These are phyloP conservation scores for Umbellularia californica DNA, from an alignment of 164 flowering plant genomes.

Conservation along the genomic window DNA sequence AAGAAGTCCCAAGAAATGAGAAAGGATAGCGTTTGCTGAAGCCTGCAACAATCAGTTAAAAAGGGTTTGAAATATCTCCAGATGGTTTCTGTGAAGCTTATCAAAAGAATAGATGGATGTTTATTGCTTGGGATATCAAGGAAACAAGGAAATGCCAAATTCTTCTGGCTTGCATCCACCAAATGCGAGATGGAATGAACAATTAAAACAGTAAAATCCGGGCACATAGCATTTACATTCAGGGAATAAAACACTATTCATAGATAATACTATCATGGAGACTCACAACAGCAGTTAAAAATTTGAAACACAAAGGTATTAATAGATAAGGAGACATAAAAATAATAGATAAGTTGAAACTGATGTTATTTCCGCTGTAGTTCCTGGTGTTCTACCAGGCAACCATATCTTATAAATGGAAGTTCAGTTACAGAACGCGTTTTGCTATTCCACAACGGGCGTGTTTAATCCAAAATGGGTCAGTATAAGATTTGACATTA, in stretches of 20 bases:
- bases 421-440: not conserved
- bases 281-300: not conserved
- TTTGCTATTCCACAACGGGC: not conserved
- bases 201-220: not conserved
- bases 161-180: not conserved
- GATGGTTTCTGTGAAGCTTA: not conserved
- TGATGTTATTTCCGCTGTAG: not conserved
- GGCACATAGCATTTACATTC: not conserved
- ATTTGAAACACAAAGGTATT: no score
- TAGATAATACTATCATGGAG: not conserved
- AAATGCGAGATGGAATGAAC: not conserved
- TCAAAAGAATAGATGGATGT: not conserved
- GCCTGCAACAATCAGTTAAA: conserved; percentile 52
- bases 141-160: not conserved
- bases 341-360: not conserved
- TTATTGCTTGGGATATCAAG: no score
- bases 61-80: not conserved
- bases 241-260: not conserved
- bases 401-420: not conserved
- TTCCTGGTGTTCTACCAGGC: not conserved
- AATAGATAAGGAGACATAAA: not conserved
- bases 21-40: conserved; percentile 86
- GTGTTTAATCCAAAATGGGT: not conserved
- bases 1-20: conserved; percentile 89
- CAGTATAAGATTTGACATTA: not conserved